Base-by-base conservation (phyloP, 208 protist genomes). In the Trypanosoma cruzi region DNA sequence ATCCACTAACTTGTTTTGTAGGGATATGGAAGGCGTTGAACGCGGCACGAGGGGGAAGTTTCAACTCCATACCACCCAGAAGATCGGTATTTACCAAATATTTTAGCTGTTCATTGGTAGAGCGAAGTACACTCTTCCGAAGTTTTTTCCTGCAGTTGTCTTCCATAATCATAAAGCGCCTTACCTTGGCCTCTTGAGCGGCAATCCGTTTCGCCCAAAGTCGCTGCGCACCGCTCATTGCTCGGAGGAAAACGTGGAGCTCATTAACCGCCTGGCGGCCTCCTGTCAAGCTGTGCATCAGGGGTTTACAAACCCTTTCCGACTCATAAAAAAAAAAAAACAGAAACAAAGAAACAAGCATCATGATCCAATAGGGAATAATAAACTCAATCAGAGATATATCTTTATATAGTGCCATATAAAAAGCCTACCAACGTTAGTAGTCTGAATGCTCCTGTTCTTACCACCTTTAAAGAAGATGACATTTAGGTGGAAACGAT, bases 81-180 rank as follows among this genome's bases (percentile, higher is more conserved):
- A 89, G 73, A 46, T 91, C 90, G 0, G 86, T 95, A 49, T 37
- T 79, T 11, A 69, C 77, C 22, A 95, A 71, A 69, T 81, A 76
- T 69, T 84, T 80, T 46, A 92, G 62, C 37, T 82, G 75, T 22
- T 70, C 73, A 14, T 80, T 72, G 6, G 88, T 86, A 42, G 71
- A 77, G 8, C 73, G 75, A 46, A 93, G 73, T n/a, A 90, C 85
- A 36, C 74, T 82, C 40, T 76, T 81, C 13, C 67, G 58, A 10
- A 95, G 81, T 57, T 75, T 75, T 37, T 88, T 80, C 26, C 84
- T 68, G 52, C 77, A 81, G 52, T 88, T 79, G 56, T 91, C 84
- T 70, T 95, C 86, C n/a, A 82, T 53, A 52, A 91, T 82, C 89
- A 95, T 95, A 28, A 85, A 71, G 2, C 81, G 66, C 18, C 89